Base-by-base conservation (phyloP, 805 yeast species). In the Monosporozyma solicola region DNA sequence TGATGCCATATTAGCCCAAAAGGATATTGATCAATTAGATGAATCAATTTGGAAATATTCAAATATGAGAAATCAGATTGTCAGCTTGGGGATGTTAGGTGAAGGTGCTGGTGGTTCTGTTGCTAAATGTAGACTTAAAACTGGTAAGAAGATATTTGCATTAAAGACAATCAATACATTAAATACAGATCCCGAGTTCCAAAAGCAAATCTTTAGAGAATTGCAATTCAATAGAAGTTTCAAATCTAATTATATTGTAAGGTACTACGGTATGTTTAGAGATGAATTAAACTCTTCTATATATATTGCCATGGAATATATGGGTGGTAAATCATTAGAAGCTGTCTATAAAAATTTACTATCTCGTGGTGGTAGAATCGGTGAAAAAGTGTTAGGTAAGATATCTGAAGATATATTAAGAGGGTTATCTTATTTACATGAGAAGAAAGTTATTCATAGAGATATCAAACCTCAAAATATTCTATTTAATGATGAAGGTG, bases 401-500 rank as follows among this genome's bases (percentile, higher is more conserved):
- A 80, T 94, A 20, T 94, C 97, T 2, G 90, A 87, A 55, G 82
- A 90, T 20, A 95, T 94, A 10, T 73, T 94, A 47, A 72, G 80
- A 54, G 99, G 99, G 0, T 71, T 94, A 49, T 84, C 92, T 15
- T 94, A 94, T 69, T 74, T 94, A 49, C 96, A 94, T 68, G 87
- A 84, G 63, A 84, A 87, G 55, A 81, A 83, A 57, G 89, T 94
- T 58, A 90, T 94, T 58, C 99, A 94, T 68, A 77, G 99, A 57
- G 99, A 94, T 69, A 91, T 94, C 59, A 94, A 94, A 66, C 99
- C 99, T 2, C 95, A 91, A 57, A 94, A 94, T 65, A 91, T 94
- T 53, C 70, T 94, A 53, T 70, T 94, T 27, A 91, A 87, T 64
- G 66, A 71, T 3, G 60, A 73, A 20, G 99, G 99, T 2, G 84